phyloP scores from a whole-genome alignment of 1,139 yeast genomes.

The Zygosaccharomyces sapae region DNA sequence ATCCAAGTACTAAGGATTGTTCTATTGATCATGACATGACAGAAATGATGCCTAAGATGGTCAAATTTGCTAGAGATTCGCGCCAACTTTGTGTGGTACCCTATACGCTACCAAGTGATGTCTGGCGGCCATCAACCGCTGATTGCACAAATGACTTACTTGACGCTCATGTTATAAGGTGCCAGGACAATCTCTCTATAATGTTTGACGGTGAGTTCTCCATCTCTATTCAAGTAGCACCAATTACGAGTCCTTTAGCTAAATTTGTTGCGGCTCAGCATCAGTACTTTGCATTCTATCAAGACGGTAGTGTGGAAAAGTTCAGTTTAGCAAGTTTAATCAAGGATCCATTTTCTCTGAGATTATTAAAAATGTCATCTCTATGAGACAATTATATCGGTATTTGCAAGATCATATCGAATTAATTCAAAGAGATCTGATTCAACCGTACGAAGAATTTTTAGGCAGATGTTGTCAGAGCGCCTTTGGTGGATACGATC shows the following conservation, averaged over 20 bases:
- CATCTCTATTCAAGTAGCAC: slow-evolving; percentile 3
- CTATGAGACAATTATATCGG: slow-evolving; percentile 14
- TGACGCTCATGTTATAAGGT: slow-evolving; percentile 15
- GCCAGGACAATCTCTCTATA: slow-evolving; percentile 11
- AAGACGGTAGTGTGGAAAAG: slow-evolving; percentile 15
- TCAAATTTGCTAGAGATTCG: slow-evolving; percentile 21
- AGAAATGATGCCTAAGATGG: slow-evolving; percentile 22
- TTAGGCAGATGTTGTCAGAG: slow-evolving; percentile 16
- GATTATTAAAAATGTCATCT: slow-evolving; percentile 10
- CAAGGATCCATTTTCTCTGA: slow-evolving; percentile 5
- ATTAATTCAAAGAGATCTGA: slow-evolving; percentile 15
- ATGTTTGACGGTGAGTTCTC: slow-evolving; percentile 19
- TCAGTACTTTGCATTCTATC: slow-evolving; percentile 16
- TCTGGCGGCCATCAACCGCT: slow-evolving; percentile 16
- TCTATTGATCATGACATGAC: slow-evolving; percentile 18
- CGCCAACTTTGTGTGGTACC: slow-evolving; percentile 19
- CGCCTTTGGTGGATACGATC: slow-evolving; percentile 13
- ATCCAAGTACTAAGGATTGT: neutral
- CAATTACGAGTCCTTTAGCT: neutral
- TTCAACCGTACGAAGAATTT: slow-evolving; percentile 20
- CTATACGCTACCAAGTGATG: slow-evolving; percentile 12
- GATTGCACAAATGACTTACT: slow-evolving; percentile 10
- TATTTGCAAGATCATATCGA: slow-evolving; percentile 20
- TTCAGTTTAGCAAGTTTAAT: slow-evolving; percentile 11
- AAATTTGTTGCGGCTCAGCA: slow-evolving; percentile 8